Percentiles rank a stretch among this genome's conserved stretches.
Conservation (phyloP, 352 stramenopile genomes). For the Phytophthora ramorum region DNA sequence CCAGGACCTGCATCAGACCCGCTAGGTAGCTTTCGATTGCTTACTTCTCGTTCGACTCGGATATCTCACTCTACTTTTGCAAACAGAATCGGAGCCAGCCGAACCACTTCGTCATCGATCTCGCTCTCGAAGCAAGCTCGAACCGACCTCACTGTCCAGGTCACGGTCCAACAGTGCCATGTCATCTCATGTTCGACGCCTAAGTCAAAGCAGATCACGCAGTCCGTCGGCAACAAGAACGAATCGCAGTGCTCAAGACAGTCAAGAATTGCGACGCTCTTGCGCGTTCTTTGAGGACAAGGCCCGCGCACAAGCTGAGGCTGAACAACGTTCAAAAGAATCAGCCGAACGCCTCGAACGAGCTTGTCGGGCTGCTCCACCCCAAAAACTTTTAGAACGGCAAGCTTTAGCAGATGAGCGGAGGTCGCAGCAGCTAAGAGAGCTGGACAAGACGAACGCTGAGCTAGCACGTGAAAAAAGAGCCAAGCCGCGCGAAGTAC, state of each 20-base stretch:
- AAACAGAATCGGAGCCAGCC: conserved; percentile 13
- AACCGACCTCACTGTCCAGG: conserved; percentile 5
- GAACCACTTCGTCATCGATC: conserved; percentile 7
- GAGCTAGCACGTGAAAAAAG: conserved; percentile 49
- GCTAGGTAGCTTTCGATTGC: conserved; percentile 11
- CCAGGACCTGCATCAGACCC: conserved; percentile 13
- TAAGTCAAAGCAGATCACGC: conserved; percentile 19
- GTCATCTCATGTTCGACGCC: conserved; percentile 19
- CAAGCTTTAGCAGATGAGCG: conserved; percentile 46
- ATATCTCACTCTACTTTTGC: not conserved
- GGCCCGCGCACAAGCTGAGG: conserved; percentile 46
- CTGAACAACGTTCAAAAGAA: conserved; percentile 29
- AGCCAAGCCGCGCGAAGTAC: conserved; percentile 57
- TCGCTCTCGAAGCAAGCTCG: conserved; percentile 26
- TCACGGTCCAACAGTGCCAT: conserved; percentile 5
- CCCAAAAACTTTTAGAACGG: conserved; percentile 59
- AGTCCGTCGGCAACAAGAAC: conserved; percentile 28
- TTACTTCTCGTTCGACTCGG: not conserved
- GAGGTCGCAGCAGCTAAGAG: conserved; percentile 49
- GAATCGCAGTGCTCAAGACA: conserved; percentile 12
- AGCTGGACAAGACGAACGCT: conserved; percentile 45
- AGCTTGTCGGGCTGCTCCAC: conserved; percentile 51
- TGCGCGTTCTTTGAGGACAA: conserved; percentile 76
- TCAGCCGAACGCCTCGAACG: conserved; percentile 47
- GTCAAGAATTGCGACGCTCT: conserved; percentile 39